Percentiles rank a stretch among this genome's conserved stretches.
These are phyloP conservation scores for Cutaneotrichosporon cavernicola DNA, from an alignment of 1,284 basidiomycete genomes.

Conservation along the genomic window DNA sequence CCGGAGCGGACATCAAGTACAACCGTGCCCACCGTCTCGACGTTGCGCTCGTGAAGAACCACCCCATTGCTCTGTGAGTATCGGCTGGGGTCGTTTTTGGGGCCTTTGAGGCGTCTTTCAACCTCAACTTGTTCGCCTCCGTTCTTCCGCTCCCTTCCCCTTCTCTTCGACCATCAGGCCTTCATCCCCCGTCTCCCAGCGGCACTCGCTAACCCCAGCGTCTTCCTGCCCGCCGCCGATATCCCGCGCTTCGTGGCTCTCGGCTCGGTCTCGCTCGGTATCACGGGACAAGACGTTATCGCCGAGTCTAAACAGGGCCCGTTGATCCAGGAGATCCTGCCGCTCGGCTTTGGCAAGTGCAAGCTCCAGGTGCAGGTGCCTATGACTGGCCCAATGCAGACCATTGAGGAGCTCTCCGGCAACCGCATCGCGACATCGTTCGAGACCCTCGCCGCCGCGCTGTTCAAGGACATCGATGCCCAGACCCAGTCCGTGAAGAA, in stretches of 20 bases:
- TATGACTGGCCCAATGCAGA: conserved; percentile 68
- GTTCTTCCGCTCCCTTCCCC: conserved; percentile 92
- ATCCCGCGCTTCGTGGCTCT: conserved; percentile 99
- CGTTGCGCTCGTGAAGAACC: conserved; percentile 87
- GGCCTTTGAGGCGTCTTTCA: neutral
- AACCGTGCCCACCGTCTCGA: conserved; percentile 84
- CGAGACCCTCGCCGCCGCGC: conserved; percentile 76
- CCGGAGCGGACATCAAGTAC: conserved; percentile 95
- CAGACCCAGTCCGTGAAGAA: conserved; percentile 46
- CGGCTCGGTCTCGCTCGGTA: conserved; percentile 70
- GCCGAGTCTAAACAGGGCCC: conserved; percentile 79
- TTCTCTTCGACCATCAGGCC: conserved; percentile 57
- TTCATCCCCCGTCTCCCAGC: neutral
- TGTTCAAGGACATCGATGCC: conserved; percentile 74
- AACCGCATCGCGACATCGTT: conserved; percentile 94
- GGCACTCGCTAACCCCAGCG: conserved; percentile 57
- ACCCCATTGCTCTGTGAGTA: conserved; percentile 82
- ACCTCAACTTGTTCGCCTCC: neutral
- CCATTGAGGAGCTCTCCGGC: conserved; percentile 77
- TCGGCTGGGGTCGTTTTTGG: neutral
- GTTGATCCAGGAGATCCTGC: conserved; percentile 75
- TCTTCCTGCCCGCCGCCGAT: conserved; percentile 95
- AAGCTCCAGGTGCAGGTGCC: conserved; percentile 93
- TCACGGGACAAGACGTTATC: conserved; percentile 91
- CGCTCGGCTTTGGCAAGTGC: conserved; percentile 92